Base-by-base conservation (phyloP, 371 early-diverging fungal genomes). In the Mortierella sp. region DNA sequence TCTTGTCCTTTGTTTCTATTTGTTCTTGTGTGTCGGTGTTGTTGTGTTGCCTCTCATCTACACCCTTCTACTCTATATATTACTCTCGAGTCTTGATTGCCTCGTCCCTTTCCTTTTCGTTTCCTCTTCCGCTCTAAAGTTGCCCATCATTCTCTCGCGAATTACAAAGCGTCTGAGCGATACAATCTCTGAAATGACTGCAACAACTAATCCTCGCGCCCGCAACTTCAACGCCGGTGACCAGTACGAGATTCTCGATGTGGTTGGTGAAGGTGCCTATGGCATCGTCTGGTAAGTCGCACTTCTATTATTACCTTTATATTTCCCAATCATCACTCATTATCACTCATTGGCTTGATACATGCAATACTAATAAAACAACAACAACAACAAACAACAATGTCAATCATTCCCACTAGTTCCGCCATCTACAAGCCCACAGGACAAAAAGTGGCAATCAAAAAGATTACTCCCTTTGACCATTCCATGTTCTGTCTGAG, bases 361-460 rank as follows among this genome's bases (percentile, higher is more conserved):
- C 35, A 35, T 35, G 35, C 35, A 35, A 35, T 35, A 5, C 6
- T 35, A 35, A 35, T 35, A 35, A 35, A n/a, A n/a, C n/a, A n/a
- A 35, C 35, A 35, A 35, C 35, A 35, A 35, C 35, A 35, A n/a
- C 8, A 54, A 52, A 52, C n/a, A n/a, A n/a, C n/a, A n/a, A n/a
- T n/a, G n/a, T 26, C 8, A 54, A n/a, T 68, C 22, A 51, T 18
- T 16, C 49, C n/a, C n/a, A 62, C 6, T 86, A 95, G 95, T 68
- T 93, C 94, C 64, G 95, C 95, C 55, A 89, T 92, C 59, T 92
- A 96, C 84, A 90, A 90, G 63, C 92, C 94, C 49, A 94, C 95
- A 18, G 95, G 96, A 10, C 94, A 95, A 84, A 93, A 92, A 73
- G 96, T 97, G 1, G 97, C 97, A 79, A 96, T 97, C 83, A 97